Conservation (phyloP, 2,329 filamentous ascomycete genomes). For the Teratosphaeria zuluensis region DNA sequence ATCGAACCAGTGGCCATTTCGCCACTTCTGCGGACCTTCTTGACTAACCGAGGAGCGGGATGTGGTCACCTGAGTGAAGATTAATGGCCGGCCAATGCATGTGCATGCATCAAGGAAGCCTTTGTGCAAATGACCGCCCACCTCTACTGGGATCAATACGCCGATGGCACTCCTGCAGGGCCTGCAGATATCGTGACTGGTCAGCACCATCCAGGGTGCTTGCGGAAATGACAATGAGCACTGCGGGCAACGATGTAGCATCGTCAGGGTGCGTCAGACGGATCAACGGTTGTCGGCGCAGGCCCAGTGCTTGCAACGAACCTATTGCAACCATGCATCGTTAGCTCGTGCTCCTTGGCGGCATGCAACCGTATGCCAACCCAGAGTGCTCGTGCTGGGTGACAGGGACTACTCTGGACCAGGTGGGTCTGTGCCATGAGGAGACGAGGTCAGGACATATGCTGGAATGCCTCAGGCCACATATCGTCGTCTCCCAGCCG, state of each 20-base stretch:
- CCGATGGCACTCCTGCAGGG: conserved; percentile 29
- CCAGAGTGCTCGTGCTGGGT: neutral
- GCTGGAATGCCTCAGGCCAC: conserved; percentile 2
- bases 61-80: conserved; percentile 28
- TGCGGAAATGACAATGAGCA: neutral
- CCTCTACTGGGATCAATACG: conserved; percentile 7
- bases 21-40: conserved; percentile 33
- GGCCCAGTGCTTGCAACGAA: neutral
- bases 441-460: neutral
- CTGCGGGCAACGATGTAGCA: conserved; percentile 1
- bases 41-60: conserved; percentile 31
- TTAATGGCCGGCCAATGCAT: conserved; percentile 22
- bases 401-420: neutral
- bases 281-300: neutral
- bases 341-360: conserved; percentile 3
- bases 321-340: neutral
- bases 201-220: conserved; percentile 7
- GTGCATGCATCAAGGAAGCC: conserved; percentile 11
- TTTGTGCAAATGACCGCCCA: conserved; percentile 10
- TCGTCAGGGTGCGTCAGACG: conserved; percentile 2
- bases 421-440: neutral
- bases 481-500: neutral
- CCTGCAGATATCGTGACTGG: conserved; percentile 41
- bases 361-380: neutral
- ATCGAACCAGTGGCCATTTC: conserved; percentile 34